These are phyloP conservation scores for Prunus salicina DNA, from an alignment of 306 rosid genomes.

Conservation along the genomic window DNA sequence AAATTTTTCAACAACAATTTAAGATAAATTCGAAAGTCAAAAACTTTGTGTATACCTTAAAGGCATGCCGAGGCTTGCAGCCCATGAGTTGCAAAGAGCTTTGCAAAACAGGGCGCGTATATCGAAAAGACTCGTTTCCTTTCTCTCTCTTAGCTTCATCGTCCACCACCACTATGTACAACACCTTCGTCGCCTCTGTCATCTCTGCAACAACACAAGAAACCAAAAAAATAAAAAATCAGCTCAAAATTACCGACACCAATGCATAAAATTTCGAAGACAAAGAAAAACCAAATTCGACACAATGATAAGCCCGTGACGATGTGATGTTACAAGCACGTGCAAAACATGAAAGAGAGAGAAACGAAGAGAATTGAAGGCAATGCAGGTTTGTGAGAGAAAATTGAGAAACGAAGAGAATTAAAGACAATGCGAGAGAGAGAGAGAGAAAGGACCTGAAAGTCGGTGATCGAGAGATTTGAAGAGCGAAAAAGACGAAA, in stretches of 20 bases:
- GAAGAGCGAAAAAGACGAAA: not conserved
- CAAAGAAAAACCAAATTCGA: not conserved
- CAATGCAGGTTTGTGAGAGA: not conserved
- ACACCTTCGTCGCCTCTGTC: constrained; percentile 42
- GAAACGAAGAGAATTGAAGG: not conserved
- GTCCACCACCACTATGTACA: constrained; percentile 75
- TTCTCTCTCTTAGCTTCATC: constrained; percentile 44
- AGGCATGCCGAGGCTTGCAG: constrained; percentile 91
- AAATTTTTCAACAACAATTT: not conserved
- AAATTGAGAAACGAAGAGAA: not conserved
- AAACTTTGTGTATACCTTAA: constrained; percentile 51
- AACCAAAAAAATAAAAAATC: not conserved
- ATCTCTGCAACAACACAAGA: constrained; percentile 22
- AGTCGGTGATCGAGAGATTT: not conserved
- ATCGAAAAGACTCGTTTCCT: constrained; percentile 62
- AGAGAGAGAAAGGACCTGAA: not conserved
- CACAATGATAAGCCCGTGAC: not conserved
- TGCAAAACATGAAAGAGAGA: not conserved
- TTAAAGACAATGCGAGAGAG: not conserved
- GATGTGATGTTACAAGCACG: not conserved
- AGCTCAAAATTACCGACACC: not conserved
- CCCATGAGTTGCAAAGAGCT: constrained; percentile 91
- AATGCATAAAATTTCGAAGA: not conserved
- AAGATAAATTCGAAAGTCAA: not conserved
- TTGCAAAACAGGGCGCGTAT: constrained; percentile 77